Conservation (phyloP, 805 yeast genomes). For the Myxozyma lipomycoides region DNA sequence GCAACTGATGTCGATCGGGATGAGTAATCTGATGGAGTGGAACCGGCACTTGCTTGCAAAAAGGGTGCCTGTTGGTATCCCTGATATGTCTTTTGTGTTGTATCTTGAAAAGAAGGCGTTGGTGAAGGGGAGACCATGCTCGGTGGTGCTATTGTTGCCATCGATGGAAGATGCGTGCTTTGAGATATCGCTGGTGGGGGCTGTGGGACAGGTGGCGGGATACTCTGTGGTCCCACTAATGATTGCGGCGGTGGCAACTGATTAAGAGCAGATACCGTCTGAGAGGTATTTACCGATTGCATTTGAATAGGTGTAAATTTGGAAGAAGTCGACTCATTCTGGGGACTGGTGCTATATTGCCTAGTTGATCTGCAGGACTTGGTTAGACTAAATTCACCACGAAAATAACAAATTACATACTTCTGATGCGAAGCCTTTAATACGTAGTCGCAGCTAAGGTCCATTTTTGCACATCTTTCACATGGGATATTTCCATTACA, state of each 20-base stretch:
- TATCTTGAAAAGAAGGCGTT: too few relatives aligned
- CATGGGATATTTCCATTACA: conserved; percentile 31
- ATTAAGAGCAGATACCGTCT: neutral
- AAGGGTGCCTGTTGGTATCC: too few relatives aligned
- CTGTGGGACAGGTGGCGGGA: neutral
- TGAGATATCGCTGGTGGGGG: too few relatives aligned
- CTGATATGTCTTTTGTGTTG: too few relatives aligned
- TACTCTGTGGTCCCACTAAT: neutral
- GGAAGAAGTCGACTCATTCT: too few relatives aligned
- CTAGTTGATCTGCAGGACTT: too few relatives aligned
- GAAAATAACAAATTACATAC: too few relatives aligned
- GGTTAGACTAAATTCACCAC: too few relatives aligned
- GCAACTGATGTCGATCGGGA: conserved; percentile 2
- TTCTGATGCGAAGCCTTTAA: too few relatives aligned
- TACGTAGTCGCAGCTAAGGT: conserved; percentile 27
- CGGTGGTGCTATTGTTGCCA: neutral
- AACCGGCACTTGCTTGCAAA: neutral
- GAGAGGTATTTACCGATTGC: neutral
- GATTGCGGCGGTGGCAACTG: neutral
- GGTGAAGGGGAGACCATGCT: neutral
- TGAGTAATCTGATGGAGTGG: neutral
- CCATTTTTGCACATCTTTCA: conserved; percentile 25
- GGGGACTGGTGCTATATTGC: too few relatives aligned
- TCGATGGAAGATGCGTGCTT: conserved; percentile 4
- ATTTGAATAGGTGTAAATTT: too few relatives aligned